These are phyloP conservation scores for Ganoderma lucidum DNA, from an alignment of 1,284 basidiomycete species.

Conservation along the genomic window DNA sequence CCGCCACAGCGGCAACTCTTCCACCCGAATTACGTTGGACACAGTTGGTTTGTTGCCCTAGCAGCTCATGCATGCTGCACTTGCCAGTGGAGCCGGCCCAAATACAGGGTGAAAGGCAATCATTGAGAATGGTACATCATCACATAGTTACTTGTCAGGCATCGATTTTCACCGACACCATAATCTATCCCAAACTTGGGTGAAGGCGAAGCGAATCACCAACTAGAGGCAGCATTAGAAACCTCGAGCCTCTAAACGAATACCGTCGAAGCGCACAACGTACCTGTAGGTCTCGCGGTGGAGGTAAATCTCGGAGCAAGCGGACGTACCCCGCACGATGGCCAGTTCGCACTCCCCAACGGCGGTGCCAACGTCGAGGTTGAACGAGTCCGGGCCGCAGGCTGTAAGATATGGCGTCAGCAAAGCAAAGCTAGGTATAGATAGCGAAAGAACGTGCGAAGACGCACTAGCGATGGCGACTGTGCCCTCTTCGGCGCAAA, in stretches of 20 bases:
- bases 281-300: conserved; percentile 21
- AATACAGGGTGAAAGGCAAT: too few species aligned
- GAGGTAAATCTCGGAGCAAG: conserved; percentile 21
- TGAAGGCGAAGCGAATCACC: neutral
- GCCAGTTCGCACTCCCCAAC: conserved; percentile 44
- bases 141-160: neutral
- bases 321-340: conserved; percentile 32
- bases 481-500: conserved; percentile 26
- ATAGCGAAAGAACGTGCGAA: too few species aligned
- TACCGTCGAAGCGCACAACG: neutral
- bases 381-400: conserved; percentile 48
- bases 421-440: too few species aligned
- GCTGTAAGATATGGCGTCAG: conserved; percentile 25
- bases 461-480: conserved; percentile 36
- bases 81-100: too few species aligned
- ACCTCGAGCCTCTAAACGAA: too few species aligned
- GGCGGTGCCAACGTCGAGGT: conserved; percentile 46
- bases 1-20: too few species aligned
- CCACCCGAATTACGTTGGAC: too few species aligned
- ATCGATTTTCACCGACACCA: neutral
- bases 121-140: too few species aligned
- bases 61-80: too few species aligned
- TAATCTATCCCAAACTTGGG: neutral
- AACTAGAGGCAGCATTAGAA: neutral
- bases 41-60: too few species aligned